Evolutionary conservation across 2,329 filamentous ascomycete species (phyloP), one percentile per base, ranked within the genome.

Genomic region (Colletotrichum sp.): DNA sequence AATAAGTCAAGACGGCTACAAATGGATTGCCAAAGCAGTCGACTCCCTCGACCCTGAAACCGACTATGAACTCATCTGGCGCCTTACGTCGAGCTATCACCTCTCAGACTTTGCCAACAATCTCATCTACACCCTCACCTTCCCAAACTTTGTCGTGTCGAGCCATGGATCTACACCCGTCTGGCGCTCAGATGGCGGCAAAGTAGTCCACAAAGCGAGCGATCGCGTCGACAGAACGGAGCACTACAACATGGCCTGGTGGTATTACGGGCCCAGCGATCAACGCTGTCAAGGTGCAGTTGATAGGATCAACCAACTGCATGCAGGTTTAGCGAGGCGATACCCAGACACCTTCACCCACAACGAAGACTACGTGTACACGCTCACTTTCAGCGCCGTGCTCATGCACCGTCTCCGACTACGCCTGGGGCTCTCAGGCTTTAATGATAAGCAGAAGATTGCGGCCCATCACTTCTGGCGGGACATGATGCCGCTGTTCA

Each of bases 291-390:
- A 16, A 26, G 36, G 57, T 7, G 57, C 68, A 0, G 58, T 71
- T 24, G 57, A 64, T 1, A 48, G 58, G 18, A 71, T 71, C 28
- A 71, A 71, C n/a, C 26, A 65, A 28, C 38, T 71, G 5, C 68
- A 71, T 8, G 38, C 68, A 10, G 36, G 58, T 4, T 10, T 64
- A 26, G 58, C 68, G 10, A 21, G 7, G 2, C 68, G 30, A 18
- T 71, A 64, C 12, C 57, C n/a, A 32, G 38, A 38, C n/a, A 18
- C 24, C 3, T 71, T 65, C 36, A 64, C 58, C 12, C 58, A 71
- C 58, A 64, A 64, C n/a, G 68, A 65, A 30, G 68, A 71, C 68
- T 71, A 71, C 28, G 15, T 71, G 18, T 71, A 71, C 58, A 55
- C 58, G 8, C 18, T 64, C 4, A 16, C 68, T 1, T 65, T 71